phyloP scores from a whole-genome alignment of 805 yeast species.

The Candida multigemmis region DNA sequence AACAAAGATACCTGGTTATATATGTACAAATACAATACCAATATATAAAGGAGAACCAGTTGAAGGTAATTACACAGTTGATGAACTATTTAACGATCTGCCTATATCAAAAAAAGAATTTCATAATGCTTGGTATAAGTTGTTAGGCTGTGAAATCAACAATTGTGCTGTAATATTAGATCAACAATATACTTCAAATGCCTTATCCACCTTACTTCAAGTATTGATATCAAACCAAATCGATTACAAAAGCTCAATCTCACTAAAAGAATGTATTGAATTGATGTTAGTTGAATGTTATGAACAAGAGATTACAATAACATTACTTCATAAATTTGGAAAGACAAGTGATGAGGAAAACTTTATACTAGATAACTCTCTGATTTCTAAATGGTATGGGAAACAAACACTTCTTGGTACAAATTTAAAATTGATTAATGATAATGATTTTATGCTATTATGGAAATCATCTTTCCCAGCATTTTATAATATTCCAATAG shows the following conservation, averaged over 20 bases:
- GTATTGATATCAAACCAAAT: conserved; percentile 15
- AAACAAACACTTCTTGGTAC: conserved; percentile 4
- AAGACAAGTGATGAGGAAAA: conserved; percentile 9
- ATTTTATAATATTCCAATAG: conserved; percentile 51
- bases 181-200: no score
- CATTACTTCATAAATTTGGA: conserved; percentile 42
- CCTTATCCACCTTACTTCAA: no score
- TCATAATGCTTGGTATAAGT: conserved; percentile 36
- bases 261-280: no score
- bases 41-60: conserved; percentile 10
- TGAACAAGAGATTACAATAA: conserved; percentile 30
- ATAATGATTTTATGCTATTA: conserved; percentile 51
- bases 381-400: conserved; percentile 59
- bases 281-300: conserved; percentile 1
- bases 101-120: conserved; percentile 53
- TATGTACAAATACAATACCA: conserved; percentile 21
- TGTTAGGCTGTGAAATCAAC: conserved; percentile 48
- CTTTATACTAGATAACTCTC: conserved; percentile 31
- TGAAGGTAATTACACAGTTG: neutral
- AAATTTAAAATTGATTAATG: conserved; percentile 10
- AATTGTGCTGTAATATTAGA: conserved; percentile 29
- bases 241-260: conserved; percentile 7
- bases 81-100: conserved; percentile 21
- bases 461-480: conserved; percentile 61
- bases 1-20: conserved; percentile 13